Base-by-base conservation (phyloP, 805 yeast genomes). In the Kodamaea lidongshanica region DNA sequence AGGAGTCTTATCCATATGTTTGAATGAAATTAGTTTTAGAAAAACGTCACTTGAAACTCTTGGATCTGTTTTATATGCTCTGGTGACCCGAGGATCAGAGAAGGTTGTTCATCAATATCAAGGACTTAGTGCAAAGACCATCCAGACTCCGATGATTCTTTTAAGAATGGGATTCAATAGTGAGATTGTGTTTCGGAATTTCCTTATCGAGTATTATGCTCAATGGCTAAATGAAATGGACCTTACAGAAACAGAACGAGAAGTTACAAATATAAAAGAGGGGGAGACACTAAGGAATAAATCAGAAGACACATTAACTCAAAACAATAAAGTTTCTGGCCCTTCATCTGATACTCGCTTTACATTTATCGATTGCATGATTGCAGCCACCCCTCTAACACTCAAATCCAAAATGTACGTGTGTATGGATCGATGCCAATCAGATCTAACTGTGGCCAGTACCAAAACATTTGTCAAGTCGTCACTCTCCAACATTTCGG, bases 311-410 rank as follows among this genome's bases (percentile, higher is more conserved):
- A n/a, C n/a, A n/a, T n/a, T n/a, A n/a, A n/a, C n/a, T n/a, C n/a
- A n/a, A n/a, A n/a, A n/a, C n/a, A n/a, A n/a, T n/a, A n/a, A n/a
- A n/a, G n/a, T n/a, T n/a, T n/a, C n/a, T n/a, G n/a, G n/a, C n/a
- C n/a, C 27, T 7, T 8, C 41, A 14, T 37, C 48, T 7, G 66
- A 61, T 23, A 32, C 60, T 13, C 44, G 60, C 22, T 34, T 67
- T 16, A 45, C 55, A 1, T 46, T 74, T 14, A 47, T 67, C 8
- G 81, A 81, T 35, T 70, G 79, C 35, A 61, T 73, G 0, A 37
- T 85, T 19, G 82, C 82, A 0, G 46, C 85, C 15, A 68, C 63
- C 16, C 94, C 96, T 0, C 72, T 74, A 6, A 54, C 78, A 32
- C 48, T 85, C 11, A 42, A 45, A 0, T 65, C 80, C n/a, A 75